Evolutionary conservation across 108 stramenopile genomes (phyloP), one percentile per base, ranked within the genome.

Genomic region (Cyclotella cryptica): DNA sequence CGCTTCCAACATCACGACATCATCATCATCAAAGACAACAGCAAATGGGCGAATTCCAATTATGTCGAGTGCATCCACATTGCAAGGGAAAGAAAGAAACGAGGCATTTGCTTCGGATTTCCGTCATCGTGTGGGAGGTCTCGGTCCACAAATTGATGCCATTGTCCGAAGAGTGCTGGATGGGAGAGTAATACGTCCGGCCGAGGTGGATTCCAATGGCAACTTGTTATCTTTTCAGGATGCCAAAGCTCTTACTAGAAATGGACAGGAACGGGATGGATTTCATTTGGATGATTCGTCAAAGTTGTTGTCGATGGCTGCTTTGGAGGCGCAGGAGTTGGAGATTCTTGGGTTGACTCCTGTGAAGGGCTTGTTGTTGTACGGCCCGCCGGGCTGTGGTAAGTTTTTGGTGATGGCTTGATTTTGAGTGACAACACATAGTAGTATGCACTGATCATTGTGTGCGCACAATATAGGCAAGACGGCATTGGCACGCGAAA

Each of bases 401-500:
- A 94, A 96, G 88, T 96, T 88, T 18, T 30, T 51, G 9, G 15
- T 24, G 18, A 40, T 65, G 40, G 43, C 9, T 41, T 65, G 18
- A 22, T 40, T 3, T 9, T 5, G 42, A n/a, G 15, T 24, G 1
- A 35, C 18, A 43, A 22, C 24, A 65, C 39, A n/a, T n/a, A n/a
- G n/a, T n/a, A n/a, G 22, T 65, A 12, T 0, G 7, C 24, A n/a
- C 22, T 19, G 43, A 24, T 42, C 5, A 1, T 19, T 43, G 22
- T 51, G 11, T 35, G 7, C 46, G 2, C 19, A n/a, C n/a, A 2
- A 51, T 75, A 35, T 22, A 49, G 97, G 95, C 24, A 97, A 97
- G 84, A 98, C 96, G 12, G 88, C 91, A 2, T 83, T 97, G 27
- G 97, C 98, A 7, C 76, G 98, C 18, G 98, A 97, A 66, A 89